Evolutionary conservation across 768 basidiomycete species (phyloP).

Genomic region (Kwoniella botswanensis): DNA sequence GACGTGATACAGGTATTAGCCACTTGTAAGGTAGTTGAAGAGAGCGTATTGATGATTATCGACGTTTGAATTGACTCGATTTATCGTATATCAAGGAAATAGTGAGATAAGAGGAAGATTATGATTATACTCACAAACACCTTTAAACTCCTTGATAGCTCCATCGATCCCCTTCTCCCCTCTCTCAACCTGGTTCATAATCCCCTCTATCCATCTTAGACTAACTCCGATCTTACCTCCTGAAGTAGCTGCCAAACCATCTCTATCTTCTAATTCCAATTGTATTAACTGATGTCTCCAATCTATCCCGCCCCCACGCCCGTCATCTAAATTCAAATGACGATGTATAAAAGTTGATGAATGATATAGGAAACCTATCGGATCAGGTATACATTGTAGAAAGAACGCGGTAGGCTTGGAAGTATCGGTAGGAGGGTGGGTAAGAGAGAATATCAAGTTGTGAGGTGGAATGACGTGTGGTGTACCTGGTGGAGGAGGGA

Average conservation of each 20-base stretch:
- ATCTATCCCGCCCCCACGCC: not conserved
- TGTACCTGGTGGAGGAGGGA: slow-evolving; percentile 10
- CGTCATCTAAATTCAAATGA: slow-evolving; percentile 19
- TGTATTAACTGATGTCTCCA: slow-evolving; percentile 43
- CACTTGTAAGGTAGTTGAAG: not conserved
- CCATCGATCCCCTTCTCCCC: slow-evolving; percentile 22
- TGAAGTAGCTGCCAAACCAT: slow-evolving; percentile 44
- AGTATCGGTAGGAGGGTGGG: slow-evolving; percentile 24
- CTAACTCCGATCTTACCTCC: slow-evolving; percentile 39
- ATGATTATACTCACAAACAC: slow-evolving; percentile 38
- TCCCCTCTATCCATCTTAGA: slow-evolving; percentile 39
- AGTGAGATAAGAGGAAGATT: not conserved
- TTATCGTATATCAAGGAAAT: not conserved
- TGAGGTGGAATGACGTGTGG: slow-evolving; percentile 14
- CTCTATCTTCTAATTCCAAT: slow-evolving; percentile 38
- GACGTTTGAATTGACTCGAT: too few species aligned
- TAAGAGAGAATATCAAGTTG: slow-evolving; percentile 27
- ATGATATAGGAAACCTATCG: slow-evolving; percentile 41
- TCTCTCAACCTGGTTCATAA: slow-evolving; percentile 30
- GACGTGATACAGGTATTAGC: too few species aligned
- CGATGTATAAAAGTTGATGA: slow-evolving; percentile 29
- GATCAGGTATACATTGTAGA: slow-evolving; percentile 43
- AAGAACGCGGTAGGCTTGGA: slow-evolving; percentile 37
- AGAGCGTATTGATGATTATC: not conserved
- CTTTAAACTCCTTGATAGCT: slow-evolving; percentile 47